Base-by-base conservation (phyloP, 2,329 filamentous ascomycete species). In the Trichophyton simii region DNA sequence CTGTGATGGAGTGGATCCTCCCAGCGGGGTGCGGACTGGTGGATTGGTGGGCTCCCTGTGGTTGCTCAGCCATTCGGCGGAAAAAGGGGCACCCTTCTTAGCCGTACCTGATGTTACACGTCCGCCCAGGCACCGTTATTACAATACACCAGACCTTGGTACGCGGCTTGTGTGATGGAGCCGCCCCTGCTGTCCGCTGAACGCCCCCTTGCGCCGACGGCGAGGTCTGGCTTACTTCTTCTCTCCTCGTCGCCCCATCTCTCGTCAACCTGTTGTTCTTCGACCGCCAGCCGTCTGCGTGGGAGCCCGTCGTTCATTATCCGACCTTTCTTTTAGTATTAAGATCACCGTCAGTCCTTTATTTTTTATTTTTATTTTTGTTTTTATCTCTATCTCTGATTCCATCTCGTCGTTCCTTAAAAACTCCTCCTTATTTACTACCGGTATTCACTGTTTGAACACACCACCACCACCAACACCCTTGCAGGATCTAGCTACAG, bases 341-440 rank as follows among this genome's bases (percentile, higher is more conserved):
- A 22, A 36, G 22, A 60, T 18, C 28, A 25, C 58, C 36, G 48
- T 60, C 61, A 60, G 48, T 69, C 64, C 63, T 63, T 64, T 63
- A 60, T 63, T 61, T 64, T 61, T 20, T 20, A 54, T 36, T 36
- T 20, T 36, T 3, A 11, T 55, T 55, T 55, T 55, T 55, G 5
- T 65, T 63, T 61, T 69, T 69, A 5, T n/a, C 41, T 44, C 34
- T 13, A 31, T 31, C 41, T 44, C 41, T 63, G 48, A 22, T 44
- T 57, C 25, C 20, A 57, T 31, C 55, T 34, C 34, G 61, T 52
- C 57, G 48, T 59, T 63, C 67, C 65, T 65, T 66, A 38, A 20
- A 55, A 44, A 15, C 28, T 15, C 15, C 46, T 22, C 22, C 20
- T 25, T 50, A 50, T 22, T 48, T 48, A 48, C 44, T 48, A 22